These are phyloP conservation scores for Cardamine chenopodiifolia DNA, from an alignment of 345 rosid genomes.

Conservation along the genomic window DNA sequence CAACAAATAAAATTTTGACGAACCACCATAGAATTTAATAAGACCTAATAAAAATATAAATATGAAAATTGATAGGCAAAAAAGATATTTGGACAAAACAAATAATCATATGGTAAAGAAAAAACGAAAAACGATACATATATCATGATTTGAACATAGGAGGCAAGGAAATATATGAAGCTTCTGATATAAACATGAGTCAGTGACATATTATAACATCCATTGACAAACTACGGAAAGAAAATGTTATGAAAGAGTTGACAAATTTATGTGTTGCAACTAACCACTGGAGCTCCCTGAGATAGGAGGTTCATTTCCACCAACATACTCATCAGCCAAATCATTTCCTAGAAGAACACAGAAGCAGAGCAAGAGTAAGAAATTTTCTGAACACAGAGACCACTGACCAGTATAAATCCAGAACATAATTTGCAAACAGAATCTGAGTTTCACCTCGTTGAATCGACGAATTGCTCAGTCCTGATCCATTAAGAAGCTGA, in stretches of 20 bases:
- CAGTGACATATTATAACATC: slow-evolving; percentile 13
- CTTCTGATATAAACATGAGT: slow-evolving; percentile 9
- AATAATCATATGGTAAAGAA: not conserved
- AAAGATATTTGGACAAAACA: not conserved
- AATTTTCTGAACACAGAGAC: not conserved
- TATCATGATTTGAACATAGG: slow-evolving; percentile 19
- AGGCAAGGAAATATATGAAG: slow-evolving; percentile 3
- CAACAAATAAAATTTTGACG: not conserved
- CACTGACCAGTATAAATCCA: slow-evolving; percentile 15
- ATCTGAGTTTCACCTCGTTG: slow-evolving; percentile 70
- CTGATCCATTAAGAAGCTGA: slow-evolving; percentile 73
- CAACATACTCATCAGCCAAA: slow-evolving; percentile 75
- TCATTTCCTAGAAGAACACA: slow-evolving; percentile 60
- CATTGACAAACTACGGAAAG: slow-evolving; percentile 7
- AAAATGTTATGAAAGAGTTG: slow-evolving; percentile 10
- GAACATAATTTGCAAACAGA: slow-evolving; percentile 24
- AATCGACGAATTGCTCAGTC: slow-evolving; percentile 75
- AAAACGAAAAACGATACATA: not conserved
- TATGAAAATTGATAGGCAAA: slow-evolving; percentile 1
- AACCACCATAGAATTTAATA: not conserved
- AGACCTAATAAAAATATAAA: slow-evolving; percentile 17
- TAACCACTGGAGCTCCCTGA: slow-evolving; percentile 65
- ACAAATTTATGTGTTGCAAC: slow-evolving; percentile 14
- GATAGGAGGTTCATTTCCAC: slow-evolving; percentile 81
- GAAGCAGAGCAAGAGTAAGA: slow-evolving; percentile 4